Evolutionary conservation across 768 basidiomycete genomes (phyloP).

Genomic region (Tricholomella constricta): DNA sequence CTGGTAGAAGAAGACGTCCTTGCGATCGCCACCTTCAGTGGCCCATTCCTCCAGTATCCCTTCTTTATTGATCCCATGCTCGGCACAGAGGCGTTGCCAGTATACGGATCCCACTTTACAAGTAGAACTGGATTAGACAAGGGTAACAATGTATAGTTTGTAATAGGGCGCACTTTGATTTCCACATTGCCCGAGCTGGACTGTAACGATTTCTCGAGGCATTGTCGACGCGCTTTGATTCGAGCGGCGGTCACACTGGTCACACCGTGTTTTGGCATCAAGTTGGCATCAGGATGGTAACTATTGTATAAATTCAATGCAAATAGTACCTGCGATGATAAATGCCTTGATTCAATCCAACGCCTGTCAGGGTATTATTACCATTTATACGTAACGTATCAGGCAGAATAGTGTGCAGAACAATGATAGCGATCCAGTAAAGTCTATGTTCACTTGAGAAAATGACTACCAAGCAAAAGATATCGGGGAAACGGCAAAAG

Average conservation of each 20-base stretch:
- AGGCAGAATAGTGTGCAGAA: too few relatives aligned
- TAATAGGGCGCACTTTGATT: conserved; percentile 72
- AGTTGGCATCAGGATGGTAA: too few relatives aligned
- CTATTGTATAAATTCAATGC: too few relatives aligned
- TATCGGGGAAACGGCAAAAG: too few relatives aligned
- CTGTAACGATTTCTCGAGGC: conserved; percentile 84
- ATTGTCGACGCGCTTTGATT: conserved; percentile 34
- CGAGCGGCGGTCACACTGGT: conserved; percentile 12
- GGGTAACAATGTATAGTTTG: background rate
- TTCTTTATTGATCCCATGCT: conserved; percentile 96
- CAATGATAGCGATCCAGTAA: too few relatives aligned
- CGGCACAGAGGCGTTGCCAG: conserved; percentile 97
- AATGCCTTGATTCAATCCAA: too few relatives aligned
- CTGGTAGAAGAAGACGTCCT: conserved; percentile 99
- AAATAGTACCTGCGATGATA: too few relatives aligned
- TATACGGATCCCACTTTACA: conserved; percentile 90
- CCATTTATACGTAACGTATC: too few relatives aligned
- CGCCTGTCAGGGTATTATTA: too few relatives aligned
- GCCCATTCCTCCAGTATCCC: conserved; percentile 98
- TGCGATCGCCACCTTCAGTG: conserved; percentile 91
- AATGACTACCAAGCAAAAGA: too few relatives aligned
- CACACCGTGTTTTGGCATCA: conserved; percentile 7
- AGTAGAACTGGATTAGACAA: conserved; percentile 4
- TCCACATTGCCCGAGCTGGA: conserved; percentile 89
- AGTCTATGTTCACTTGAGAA: too few relatives aligned